These are phyloP conservation scores for Stromatinia cepivora DNA, from an alignment of 2,329 filamentous ascomycete genomes.

Conservation along the genomic window DNA sequence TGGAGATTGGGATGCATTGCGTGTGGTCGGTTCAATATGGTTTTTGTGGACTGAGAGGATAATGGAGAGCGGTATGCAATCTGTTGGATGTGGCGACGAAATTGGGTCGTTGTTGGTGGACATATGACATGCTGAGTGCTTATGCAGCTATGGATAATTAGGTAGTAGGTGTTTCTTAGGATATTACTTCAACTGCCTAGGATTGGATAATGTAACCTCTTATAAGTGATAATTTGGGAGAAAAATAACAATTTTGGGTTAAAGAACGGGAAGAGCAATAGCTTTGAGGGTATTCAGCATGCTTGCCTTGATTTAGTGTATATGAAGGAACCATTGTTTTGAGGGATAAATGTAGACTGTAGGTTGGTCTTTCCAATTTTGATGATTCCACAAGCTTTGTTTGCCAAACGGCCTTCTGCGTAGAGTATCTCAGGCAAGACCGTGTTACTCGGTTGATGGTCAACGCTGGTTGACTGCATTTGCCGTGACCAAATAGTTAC, in stretches of 20 bases:
- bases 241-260: not conserved
- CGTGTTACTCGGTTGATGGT: not conserved
- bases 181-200: not conserved
- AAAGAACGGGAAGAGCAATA: not conserved
- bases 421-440: not conserved
- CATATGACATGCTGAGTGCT: not conserved
- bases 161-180: not conserved
- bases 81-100: conserved; percentile 1
- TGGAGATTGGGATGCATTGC: conserved; percentile 7
- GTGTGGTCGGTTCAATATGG: conserved; percentile 5
- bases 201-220: not conserved
- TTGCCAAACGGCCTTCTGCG: not conserved
- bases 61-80: not conserved
- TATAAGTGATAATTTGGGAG: not conserved
- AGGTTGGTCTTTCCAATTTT: conserved; percentile 7
- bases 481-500: not conserved
- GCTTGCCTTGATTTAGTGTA: not conserved
- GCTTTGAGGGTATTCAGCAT: not conserved
- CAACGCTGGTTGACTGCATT: not conserved
- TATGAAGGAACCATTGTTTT: not conserved
- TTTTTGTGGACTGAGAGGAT: not conserved
- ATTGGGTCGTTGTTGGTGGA: not conserved
- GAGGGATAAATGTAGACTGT: not conserved
- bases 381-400: conserved; percentile 3
- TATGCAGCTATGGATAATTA: not conserved